Evolutionary conservation across 2,329 filamentous ascomycete species (phyloP).

Genomic region (Nakataea oryzae): DNA sequence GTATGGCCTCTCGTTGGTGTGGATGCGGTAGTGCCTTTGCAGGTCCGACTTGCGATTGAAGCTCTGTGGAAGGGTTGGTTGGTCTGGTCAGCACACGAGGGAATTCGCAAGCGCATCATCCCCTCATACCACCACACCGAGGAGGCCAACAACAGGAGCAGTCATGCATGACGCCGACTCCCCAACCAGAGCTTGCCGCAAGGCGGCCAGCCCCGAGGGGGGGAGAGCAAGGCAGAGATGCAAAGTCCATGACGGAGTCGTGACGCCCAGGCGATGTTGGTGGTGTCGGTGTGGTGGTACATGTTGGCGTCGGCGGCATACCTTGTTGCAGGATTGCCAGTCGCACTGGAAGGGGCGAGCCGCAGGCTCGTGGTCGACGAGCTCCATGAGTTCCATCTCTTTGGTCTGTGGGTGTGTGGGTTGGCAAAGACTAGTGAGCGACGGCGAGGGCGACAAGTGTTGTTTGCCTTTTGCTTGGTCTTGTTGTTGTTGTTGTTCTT

Average conservation of each 20-base stretch:
- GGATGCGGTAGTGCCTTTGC: conserved; percentile 60
- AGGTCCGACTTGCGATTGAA: conserved; percentile 65
- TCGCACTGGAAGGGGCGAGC: conserved; percentile 54
- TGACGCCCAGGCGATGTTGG: not conserved
- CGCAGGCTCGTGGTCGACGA: conserved; percentile 53
- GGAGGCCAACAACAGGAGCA: too few species aligned
- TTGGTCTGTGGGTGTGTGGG: conserved; percentile 9
- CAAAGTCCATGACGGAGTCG: not conserved
- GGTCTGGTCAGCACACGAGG: not conserved
- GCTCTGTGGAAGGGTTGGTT: conserved; percentile 33
- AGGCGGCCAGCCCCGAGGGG: not conserved
- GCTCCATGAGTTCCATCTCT: conserved; percentile 53
- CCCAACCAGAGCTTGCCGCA: not conserved
- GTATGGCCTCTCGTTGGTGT: conserved; percentile 62
- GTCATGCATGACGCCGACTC: not conserved
- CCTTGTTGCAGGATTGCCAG: conserved; percentile 53
- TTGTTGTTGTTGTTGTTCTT: conserved; percentile 5
- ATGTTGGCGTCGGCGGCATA: conserved; percentile 20
- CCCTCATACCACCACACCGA: too few species aligned
- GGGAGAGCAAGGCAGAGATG: not conserved
- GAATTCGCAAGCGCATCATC: too few species aligned
- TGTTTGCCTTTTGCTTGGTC: too few species aligned
- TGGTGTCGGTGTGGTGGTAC: conserved; percentile 3
- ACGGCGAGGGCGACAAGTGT: not conserved
- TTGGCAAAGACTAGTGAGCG: conserved; percentile 5